phyloP scores from a whole-genome alignment of 192 early-diverging fungal species.

The Coemansia sp. region DNA sequence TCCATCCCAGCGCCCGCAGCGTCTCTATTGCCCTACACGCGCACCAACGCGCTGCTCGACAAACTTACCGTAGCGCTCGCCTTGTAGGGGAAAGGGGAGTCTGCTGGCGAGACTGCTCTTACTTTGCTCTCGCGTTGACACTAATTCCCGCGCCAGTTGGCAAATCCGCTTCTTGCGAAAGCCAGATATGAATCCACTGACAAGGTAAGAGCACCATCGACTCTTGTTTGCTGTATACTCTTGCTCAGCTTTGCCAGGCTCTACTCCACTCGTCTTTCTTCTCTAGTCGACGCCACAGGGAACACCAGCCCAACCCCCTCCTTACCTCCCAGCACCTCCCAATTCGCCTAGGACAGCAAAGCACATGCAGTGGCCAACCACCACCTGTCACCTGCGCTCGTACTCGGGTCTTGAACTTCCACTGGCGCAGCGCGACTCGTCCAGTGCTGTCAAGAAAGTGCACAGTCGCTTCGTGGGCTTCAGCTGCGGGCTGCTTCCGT shows the following conservation, averaged over 20 bases:
- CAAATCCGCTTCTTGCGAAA: not conserved
- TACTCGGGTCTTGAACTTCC: conserved; percentile 24
- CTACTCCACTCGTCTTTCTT: not conserved
- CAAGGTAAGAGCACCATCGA: conserved; percentile 12
- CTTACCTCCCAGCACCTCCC: not conserved
- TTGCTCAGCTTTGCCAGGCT: not conserved
- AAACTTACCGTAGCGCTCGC: not conserved
- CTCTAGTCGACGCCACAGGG: not conserved
- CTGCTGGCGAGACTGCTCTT: not conserved
- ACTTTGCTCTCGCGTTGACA: not conserved
- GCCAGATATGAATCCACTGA: conserved; percentile 21
- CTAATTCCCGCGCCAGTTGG: not conserved
- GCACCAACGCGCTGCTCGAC: not conserved
- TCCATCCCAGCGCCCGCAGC: not conserved
- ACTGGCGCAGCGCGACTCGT: conserved; percentile 7
- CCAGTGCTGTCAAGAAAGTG: not conserved
- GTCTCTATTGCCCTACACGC: not conserved
- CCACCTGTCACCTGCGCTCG: conserved; percentile 13
- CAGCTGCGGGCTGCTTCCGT: conserved; percentile 4
- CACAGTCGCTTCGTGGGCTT: not conserved
- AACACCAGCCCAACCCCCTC: not conserved
- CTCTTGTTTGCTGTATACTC: conserved; percentile 1
- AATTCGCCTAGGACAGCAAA: conserved; percentile 1
- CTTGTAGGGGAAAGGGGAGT: not conserved
- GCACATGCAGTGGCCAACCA: not conserved